Evolutionary conservation across 306 rosid species (phyloP).

Genomic region (Coriaria nepalensis): DNA sequence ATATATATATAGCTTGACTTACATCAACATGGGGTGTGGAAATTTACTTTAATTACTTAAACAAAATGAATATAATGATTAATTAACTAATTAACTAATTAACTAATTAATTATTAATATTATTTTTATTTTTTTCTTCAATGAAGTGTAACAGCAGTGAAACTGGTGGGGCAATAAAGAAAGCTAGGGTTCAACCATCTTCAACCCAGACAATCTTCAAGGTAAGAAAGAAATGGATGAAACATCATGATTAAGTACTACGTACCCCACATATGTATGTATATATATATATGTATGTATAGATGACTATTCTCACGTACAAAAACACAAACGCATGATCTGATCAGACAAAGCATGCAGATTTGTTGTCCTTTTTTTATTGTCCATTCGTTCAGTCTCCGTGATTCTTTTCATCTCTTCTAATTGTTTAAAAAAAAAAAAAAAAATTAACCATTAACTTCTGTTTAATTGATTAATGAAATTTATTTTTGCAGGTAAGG

Average conservation of each 20-base stretch:
- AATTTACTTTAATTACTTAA: no score
- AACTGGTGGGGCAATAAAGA: constrained; percentile 75
- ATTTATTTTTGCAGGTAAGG: constrained; percentile 51
- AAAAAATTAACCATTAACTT: background rate
- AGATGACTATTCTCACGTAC: constrained; percentile 11
- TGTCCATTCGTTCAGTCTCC: constrained; percentile 47
- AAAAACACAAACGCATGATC: constrained; percentile 17
- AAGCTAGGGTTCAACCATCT: constrained; percentile 87
- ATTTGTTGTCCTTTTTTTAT: constrained; percentile 60
- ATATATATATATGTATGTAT: no score
- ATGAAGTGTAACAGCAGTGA: constrained; percentile 64
- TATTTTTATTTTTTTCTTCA: background rate
- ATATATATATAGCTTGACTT: no score
- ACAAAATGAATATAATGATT: no score
- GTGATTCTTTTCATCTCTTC: constrained; percentile 31
- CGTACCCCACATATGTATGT: no score
- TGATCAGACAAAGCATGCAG: no score
- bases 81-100: background rate
- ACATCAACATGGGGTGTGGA: no score
- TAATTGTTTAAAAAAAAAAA: background rate
- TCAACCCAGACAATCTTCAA: constrained; percentile 75
- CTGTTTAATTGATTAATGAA: background rate
- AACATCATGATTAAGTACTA: no score
- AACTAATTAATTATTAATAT: background rate
- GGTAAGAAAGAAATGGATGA: constrained; percentile 27